Evolutionary conservation across 176 grass and related monocot genomes (phyloP).

Genomic region (Phragmites australis): DNA sequence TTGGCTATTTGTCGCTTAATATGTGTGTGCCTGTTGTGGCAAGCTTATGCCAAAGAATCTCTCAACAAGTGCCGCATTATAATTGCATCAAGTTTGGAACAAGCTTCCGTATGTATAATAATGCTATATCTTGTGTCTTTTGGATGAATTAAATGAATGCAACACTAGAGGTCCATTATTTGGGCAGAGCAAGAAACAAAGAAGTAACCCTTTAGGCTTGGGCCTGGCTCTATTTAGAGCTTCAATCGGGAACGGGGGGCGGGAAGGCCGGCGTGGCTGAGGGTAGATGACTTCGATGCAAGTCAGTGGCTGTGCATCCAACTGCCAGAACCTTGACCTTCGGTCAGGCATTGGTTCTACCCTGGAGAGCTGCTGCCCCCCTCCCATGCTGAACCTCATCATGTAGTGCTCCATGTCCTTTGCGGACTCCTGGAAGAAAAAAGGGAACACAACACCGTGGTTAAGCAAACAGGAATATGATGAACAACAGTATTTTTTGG

Average conservation of each 20-base stretch:
- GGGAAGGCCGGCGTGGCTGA: constrained; percentile 55
- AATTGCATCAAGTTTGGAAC: not conserved
- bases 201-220: constrained; percentile 51
- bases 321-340: constrained; percentile 82
- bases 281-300: constrained; percentile 73
- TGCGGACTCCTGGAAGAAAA: constrained; percentile 1
- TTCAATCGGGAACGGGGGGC: constrained; percentile 37
- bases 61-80: not conserved
- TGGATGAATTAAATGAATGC: not conserved
- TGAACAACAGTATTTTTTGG: no score
- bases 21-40: not conserved
- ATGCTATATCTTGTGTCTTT: not conserved
- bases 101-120: not conserved
- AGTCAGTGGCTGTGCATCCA: constrained; percentile 43
- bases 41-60: not conserved
- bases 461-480: not conserved
- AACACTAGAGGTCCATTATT: no score
- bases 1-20: not conserved
- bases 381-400: constrained; percentile 33
- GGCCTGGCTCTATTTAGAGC: constrained; percentile 38
- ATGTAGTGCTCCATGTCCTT: constrained; percentile 53
- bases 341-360: constrained; percentile 56
- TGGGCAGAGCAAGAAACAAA: not conserved
- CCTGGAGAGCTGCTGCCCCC: constrained; percentile 45
- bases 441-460: not conserved